Evolutionary conservation across 495 filamentous ascomycete species (phyloP), one percentile per base, ranked within the genome.

Genomic region (Viridothelium virens): DNA sequence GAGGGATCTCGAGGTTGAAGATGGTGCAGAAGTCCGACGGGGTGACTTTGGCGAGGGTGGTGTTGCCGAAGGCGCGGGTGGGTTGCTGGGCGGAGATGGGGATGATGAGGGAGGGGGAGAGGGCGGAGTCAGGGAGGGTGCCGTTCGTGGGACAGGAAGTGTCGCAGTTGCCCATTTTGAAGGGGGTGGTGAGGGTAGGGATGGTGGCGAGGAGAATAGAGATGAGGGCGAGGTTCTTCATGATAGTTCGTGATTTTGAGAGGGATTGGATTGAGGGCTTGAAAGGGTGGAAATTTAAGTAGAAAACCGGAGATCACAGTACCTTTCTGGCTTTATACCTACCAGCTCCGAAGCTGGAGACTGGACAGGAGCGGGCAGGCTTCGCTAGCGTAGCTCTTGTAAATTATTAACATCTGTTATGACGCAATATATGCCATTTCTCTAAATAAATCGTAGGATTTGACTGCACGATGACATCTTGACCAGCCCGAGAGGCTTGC

Each of bases 1-100:
- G 53, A 36, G 66, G 66, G 25, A 70, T 59, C 6, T 68, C 69
- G 66, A 70, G 69, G 69, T 70, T 70, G 66, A 70, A 70, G 69
- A 70, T 68, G 18, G 69, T 70, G 66, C 69, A 70, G 31, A 56
- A 14, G 69, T 70, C 66, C 56, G 63, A 61, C 12, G 69, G 69
- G 41, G 69, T 70, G 56, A 70, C 41, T 2, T 53, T 64, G 16
- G 69, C 47, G 50, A 25, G 46, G 14, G 38, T 16, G 14, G 41
- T 63, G 53, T 14, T 12, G 47, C 41, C 25, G 69, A 68, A 68
- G 61, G 66, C 66, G 41, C 38, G 63, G 66, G 63, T 64, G 53
- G 69, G 69, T 2, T 36, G 7, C 31, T 68, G 64, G 1, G 62
- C 56, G 14, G 66, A 66, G 63, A 70, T 68, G 69, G 66, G 66